A percentile compares a stretch with the other conserved stretches of the same genome.
Evolutionary conservation across 306 rosid species (phyloP).

Genomic region (Acmispon strigosus): DNA sequence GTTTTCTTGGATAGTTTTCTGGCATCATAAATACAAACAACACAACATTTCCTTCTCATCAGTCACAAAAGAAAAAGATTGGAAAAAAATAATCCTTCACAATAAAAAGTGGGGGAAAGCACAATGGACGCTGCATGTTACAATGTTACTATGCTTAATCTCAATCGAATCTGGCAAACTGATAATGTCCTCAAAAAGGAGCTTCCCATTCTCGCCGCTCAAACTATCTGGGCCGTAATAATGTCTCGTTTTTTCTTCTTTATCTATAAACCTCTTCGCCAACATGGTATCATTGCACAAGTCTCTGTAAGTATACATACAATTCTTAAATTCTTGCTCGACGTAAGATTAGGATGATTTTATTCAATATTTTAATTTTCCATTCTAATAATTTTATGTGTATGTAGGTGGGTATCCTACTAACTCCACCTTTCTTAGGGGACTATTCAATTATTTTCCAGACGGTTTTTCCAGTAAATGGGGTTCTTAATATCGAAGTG

Average conservation of each 20-base stretch:
- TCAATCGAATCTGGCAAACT: conserved; percentile 25
- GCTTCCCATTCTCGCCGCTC: conserved; percentile 14
- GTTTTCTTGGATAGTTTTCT: no score
- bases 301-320: conserved; percentile 9
- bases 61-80: not conserved
- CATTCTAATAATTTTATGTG: no score
- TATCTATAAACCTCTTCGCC: conserved; percentile 21
- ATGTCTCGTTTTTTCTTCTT: not conserved
- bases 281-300: conserved; percentile 29
- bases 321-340: no score
- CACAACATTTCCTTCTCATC: not conserved
- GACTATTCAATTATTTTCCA: accelerated
- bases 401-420: conserved; percentile 30
- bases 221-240: not conserved
- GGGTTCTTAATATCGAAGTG: conserved; percentile 14
- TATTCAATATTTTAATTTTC: not conserved
- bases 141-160: not conserved
- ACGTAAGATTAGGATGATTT: no score
- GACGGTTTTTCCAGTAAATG: not conserved
- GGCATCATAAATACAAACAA: no score
- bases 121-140: conserved; percentile 17
- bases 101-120: not conserved
- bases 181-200: not conserved
- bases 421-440: conserved; percentile 19
- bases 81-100: not conserved